Evolutionary conservation across 371 early-diverging fungal species (phyloP), one percentile per base, ranked within the genome.

Genomic region (Mucor lusitanicus): DNA sequence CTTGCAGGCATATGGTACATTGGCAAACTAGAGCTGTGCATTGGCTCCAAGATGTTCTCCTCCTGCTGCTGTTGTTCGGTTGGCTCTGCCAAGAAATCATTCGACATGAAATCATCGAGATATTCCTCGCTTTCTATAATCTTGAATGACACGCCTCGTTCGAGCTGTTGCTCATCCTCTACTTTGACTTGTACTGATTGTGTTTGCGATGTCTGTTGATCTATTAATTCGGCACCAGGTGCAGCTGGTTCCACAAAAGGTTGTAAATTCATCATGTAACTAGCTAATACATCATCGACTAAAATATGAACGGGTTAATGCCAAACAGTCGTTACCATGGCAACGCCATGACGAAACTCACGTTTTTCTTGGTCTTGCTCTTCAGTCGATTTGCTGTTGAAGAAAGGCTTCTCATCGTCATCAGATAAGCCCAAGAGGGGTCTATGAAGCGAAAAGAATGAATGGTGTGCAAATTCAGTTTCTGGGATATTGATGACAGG

Each of bases 401-500:
- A 80, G 63, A 84, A 80, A 6, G 82, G 73, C 32, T 69, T 68
- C 30, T 79, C 80, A 30, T 74, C 65, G 17, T 76, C 70, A 54
- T 68, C 70, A 6, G 78, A 73, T 9, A 84, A 59, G 3, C 84
- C 84, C 27, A 84, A 65, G 7, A 84, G 63, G 39, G 84, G 84
- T 65, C 84, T 62, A 68, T 84, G 76, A 37, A 84, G 72, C 11
- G 84, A 78, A 56, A 84, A 84, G 62, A 84, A 84, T 5, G 82
- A 74, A 68, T 81, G 75, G 53, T 81, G 78, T 28, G 82, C 82
- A 42, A 84, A 72, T 61, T 84, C 84, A 17, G 69, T 74, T 61
- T 82, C 74, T 6, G 84, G 84, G 58, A 84, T 80, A 64, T 82
- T 84, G 66, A 84, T 74, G 8, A 84, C 84, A 32, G 84, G 80